Evolutionary conservation across 805 yeast genomes (phyloP).

Genomic region (Lachancea mirantina): DNA sequence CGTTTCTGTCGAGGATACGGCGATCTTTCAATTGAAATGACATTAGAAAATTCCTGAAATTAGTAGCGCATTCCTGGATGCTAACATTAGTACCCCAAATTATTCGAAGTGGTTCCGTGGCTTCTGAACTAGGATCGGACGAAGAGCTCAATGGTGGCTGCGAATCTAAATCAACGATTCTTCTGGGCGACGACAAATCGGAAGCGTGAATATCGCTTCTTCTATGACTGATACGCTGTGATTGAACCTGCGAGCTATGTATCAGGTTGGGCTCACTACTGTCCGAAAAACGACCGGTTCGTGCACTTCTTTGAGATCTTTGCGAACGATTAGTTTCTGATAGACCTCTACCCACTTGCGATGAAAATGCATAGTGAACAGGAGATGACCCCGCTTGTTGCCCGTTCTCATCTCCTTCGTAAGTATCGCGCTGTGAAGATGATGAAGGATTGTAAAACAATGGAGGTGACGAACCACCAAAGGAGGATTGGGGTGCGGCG

Average conservation of each 20-base stretch:
- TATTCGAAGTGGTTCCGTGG: constrained; percentile 75
- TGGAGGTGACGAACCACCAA: constrained; percentile 28
- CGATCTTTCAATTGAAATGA: constrained; percentile 75
- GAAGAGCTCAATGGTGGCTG: constrained; percentile 18
- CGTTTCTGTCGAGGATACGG: constrained; percentile 36
- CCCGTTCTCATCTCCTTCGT: constrained; percentile 16
- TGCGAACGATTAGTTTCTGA: constrained; percentile 24
- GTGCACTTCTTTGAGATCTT: constrained; percentile 16
- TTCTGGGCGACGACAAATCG: constrained; percentile 68
- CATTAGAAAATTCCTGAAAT: constrained; percentile 77
- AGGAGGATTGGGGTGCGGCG: constrained; percentile 15
- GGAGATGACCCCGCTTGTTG: constrained; percentile 37
- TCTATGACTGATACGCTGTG: constrained; percentile 42
- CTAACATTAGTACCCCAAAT: constrained; percentile 99
- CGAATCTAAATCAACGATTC: constrained; percentile 46
- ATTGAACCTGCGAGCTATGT: constrained; percentile 24
- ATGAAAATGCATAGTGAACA: constrained; percentile 38
- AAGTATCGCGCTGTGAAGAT: constrained; percentile 28
- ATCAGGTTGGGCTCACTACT: constrained; percentile 38
- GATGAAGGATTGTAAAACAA: constrained; percentile 28
- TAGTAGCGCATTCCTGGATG: constrained; percentile 75
- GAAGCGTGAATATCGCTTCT: constrained; percentile 76
- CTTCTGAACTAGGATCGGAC: constrained; percentile 30
- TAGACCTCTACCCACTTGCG: constrained; percentile 19
- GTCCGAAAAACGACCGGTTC: constrained; percentile 33